phyloP scores from a whole-genome alignment of 192 early-diverging fungal genomes.

The Geosiphon pyriformis region DNA sequence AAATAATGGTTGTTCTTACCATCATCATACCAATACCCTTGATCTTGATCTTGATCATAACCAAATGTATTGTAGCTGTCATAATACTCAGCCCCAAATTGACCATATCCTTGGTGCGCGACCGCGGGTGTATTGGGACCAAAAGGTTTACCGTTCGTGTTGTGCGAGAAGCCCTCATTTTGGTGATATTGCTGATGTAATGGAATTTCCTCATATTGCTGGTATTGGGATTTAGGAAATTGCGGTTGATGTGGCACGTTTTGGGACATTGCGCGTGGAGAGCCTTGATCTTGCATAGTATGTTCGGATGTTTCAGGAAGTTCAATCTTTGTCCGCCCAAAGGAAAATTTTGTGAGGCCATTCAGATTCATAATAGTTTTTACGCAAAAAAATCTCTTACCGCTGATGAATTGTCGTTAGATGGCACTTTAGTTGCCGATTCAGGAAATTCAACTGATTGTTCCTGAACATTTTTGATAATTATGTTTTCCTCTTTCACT shows the following conservation, averaged over 20 bases:
- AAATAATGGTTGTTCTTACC: constrained; percentile 2
- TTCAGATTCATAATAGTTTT: no score
- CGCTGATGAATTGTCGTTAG: not conserved
- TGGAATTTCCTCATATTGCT: constrained; percentile 6
- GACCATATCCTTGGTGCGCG: constrained; percentile 6
- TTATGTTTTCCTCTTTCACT: not conserved
- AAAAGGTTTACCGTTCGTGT: constrained; percentile 3
- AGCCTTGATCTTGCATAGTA: not conserved
- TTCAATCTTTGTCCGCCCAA: no score
- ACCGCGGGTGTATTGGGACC: not conserved
- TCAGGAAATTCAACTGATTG: not conserved
- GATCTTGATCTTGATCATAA: constrained; percentile 18
- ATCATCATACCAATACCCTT: constrained; percentile 22
- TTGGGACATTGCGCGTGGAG: not conserved
- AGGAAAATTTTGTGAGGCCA: not conserved
- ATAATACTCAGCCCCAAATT: constrained; percentile 14
- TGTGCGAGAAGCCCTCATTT: not conserved
- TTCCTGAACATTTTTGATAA: not conserved
- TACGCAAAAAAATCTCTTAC: not conserved
- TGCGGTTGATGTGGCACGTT: constrained; percentile 9
- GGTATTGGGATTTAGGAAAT: not conserved
- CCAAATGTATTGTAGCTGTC: constrained; percentile 13
- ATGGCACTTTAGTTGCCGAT: not conserved
- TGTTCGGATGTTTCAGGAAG: not conserved
- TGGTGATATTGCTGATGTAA: constrained; percentile 9